These are phyloP conservation scores for Nicotiana benthamiana DNA, from an alignment of 257 asterid species.

Conservation along the genomic window DNA sequence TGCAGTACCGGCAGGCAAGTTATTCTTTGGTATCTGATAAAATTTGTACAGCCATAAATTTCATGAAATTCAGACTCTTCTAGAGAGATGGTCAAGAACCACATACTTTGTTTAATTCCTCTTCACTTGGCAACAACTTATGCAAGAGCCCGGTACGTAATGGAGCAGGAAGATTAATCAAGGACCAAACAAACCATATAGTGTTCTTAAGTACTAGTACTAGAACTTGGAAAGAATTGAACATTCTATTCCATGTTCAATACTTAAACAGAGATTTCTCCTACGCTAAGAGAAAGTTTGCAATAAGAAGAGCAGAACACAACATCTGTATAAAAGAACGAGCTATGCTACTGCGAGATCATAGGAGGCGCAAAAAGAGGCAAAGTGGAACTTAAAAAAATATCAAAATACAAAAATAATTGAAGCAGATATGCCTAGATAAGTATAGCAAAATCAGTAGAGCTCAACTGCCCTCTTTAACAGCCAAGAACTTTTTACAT, in stretches of 20 bases:
- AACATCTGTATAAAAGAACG: neutral
- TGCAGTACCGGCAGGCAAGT: neutral
- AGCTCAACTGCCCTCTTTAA: neutral
- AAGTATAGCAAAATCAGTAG: neutral
- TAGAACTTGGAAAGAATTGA: neutral
- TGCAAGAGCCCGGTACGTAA: neutral
- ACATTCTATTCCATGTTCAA: neutral
- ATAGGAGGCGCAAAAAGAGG: neutral
- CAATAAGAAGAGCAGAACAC: neutral
- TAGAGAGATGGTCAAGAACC: no score
- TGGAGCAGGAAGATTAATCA: neutral
- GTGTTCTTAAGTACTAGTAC: neutral
- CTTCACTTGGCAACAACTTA: neutral
- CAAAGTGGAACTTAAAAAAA: neutral
- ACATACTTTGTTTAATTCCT: neutral
- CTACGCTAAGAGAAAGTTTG: no score
- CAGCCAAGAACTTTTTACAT: neutral
- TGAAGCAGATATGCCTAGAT: neutral
- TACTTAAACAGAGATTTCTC: neutral
- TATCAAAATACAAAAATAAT: neutral
- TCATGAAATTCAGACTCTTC: neutral
- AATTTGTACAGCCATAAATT: neutral
- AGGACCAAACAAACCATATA: neutral
- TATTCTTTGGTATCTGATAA: neutral
- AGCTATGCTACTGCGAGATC: neutral